Evolutionary conservation across 2,329 filamentous ascomycete genomes (phyloP).

Genomic region (Lasiodiplodia citricola): DNA sequence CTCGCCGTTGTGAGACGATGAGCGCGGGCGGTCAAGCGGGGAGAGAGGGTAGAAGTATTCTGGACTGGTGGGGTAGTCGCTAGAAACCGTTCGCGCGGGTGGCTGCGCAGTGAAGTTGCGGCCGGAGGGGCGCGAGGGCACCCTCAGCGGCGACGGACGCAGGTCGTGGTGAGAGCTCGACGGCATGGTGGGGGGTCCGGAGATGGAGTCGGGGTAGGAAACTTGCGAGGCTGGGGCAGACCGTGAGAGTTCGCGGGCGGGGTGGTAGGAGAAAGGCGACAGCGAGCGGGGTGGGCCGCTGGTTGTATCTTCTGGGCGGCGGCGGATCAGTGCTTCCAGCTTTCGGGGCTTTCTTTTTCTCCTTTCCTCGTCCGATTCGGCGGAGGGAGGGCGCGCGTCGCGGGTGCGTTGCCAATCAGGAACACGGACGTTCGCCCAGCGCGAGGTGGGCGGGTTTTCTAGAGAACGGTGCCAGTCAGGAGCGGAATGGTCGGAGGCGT

Average conservation of each 20-base stretch:
- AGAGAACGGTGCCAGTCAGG: conserved; percentile 8
- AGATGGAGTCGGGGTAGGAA: conserved; percentile 3
- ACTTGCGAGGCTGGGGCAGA: conserved; percentile 19
- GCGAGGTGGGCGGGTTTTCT: conserved; percentile 5
- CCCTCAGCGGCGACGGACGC: conserved; percentile 17
- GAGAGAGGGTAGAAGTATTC: conserved; percentile 19
- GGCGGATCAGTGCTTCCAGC: conserved; percentile 12
- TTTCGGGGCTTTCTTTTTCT: conserved; percentile 1
- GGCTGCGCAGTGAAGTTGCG: conserved; percentile 8
- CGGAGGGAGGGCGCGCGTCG: not conserved
- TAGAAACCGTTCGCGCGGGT: not conserved
- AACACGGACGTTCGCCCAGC: conserved; percentile 14
- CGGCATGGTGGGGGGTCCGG: conserved; percentile 4
- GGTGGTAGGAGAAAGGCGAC: not conserved
- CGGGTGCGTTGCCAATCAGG: conserved; percentile 4
- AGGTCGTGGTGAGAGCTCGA: not conserved
- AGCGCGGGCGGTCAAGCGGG: conserved; percentile 11
- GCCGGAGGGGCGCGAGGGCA: not conserved
- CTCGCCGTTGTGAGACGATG: conserved; percentile 14
- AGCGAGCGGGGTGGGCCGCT: not conserved
- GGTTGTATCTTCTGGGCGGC: not conserved
- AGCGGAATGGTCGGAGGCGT: not conserved
- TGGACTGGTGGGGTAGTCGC: conserved; percentile 9
- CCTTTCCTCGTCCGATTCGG: not conserved
- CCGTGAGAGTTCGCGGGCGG: not conserved